Evolutionary conservation across 2,329 filamentous ascomycete genomes (phyloP), one percentile per base, ranked within the genome.

Genomic region (Trichophaea hybrida): DNA sequence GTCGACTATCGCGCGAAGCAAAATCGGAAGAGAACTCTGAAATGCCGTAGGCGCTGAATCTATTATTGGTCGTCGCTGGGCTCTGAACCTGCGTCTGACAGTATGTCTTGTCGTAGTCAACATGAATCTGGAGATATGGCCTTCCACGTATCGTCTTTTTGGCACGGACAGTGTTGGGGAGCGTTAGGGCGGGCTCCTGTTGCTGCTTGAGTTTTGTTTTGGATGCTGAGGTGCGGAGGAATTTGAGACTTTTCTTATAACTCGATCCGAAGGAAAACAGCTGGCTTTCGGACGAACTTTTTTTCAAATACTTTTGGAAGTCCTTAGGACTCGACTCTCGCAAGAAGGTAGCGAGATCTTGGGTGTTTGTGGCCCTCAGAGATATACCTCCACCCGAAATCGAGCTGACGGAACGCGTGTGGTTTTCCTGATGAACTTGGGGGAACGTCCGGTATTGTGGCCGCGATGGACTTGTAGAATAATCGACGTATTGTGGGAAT

Each of bases 111-210:
- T 59, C 63, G 57, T 68, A 68, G 59, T 68, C 67, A 12, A 68
- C 64, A n/a, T 66, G 66, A 38, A 68, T 68, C 24, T 66, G 65
- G 35, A 68, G 62, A 59, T 68, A 68, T 4, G 66, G 64, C 38
- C 65, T 68, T n/a, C 67, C 67, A 50, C 62, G 62, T n/a, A 66
- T 67, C 15, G 67, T 67, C 7, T 57, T 62, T 58, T 68, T 67
- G 12, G 66, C 57, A 56, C 63, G 57, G 31, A 63, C 62, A 55
- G 62, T 59, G 44, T 65, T 65, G 24, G 61, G 38, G 35, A 64
- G 57, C 37, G 57, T 55, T 10, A 61, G 40, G 48, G 5, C 6
- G 5, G 17, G 13, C 12, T 24, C 31, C 13, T 38, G 32, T 24
- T 24, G 24, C 24, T 24, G 24, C 15, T 31, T 35, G 24, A 57